These are phyloP conservation scores for Dichotomopilus funicola DNA, from an alignment of 2,329 filamentous ascomycete genomes.

Conservation along the genomic window DNA sequence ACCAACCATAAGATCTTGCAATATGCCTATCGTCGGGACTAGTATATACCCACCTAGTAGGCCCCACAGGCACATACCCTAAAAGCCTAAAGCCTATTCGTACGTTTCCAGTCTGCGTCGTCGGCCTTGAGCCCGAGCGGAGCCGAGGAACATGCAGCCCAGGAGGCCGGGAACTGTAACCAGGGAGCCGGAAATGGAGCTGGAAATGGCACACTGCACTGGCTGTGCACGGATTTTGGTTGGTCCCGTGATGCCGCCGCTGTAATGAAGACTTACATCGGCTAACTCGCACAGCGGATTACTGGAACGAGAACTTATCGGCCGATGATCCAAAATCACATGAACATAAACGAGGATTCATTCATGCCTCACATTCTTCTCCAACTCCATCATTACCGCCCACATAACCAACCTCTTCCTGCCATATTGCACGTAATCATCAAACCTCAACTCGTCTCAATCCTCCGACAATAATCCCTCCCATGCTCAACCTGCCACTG, in stretches of 20 bases:
- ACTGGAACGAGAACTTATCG: too few relatives aligned
- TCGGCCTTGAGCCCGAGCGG: neutral
- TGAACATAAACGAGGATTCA: too few relatives aligned
- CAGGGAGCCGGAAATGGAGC: neutral
- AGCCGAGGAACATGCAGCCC: neutral
- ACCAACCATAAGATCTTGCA: neutral
- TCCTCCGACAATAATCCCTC: constrained; percentile 63
- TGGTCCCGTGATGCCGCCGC: neutral
- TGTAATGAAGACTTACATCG: neutral
- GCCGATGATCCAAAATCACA: too few relatives aligned
- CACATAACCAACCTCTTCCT: too few relatives aligned
- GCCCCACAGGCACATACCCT: too few relatives aligned
- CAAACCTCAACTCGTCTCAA: constrained; percentile 33
- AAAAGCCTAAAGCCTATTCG: too few relatives aligned
- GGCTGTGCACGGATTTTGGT: neutral
- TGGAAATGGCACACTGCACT: neutral
- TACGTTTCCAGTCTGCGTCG: too few relatives aligned
- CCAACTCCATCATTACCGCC: too few relatives aligned
- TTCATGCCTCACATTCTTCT: too few relatives aligned
- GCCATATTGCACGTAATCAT: too few relatives aligned
- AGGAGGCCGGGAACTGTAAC: neutral
- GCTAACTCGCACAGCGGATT: neutral
- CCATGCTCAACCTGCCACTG: constrained; percentile 78
- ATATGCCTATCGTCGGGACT: neutral
- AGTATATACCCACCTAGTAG: too few relatives aligned